phyloP scores from a whole-genome alignment of 1,284 basidiomycete species.

The Hypsizygus ulmarius region DNA sequence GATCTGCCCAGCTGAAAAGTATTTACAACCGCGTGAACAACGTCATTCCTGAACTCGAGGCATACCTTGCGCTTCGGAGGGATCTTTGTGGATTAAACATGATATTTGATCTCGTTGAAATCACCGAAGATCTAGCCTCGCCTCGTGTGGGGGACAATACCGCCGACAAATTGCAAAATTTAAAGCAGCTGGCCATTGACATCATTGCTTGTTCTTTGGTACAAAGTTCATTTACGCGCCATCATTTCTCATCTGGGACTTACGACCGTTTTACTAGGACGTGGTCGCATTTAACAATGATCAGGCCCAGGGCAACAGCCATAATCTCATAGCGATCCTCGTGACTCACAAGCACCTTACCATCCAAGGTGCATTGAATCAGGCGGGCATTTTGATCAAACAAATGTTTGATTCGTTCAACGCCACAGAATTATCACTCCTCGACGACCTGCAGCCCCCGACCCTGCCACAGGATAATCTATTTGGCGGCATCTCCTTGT shows the following conservation, averaged over 20 bases:
- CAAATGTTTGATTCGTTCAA: conserved; percentile 37
- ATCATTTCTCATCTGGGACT: conserved; percentile 5
- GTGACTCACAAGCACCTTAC: conserved; percentile 38
- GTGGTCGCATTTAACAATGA: conserved; percentile 47
- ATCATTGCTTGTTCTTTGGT: conserved; percentile 50
- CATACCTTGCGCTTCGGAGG: conserved; percentile 44
- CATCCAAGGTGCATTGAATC: conserved; percentile 47
- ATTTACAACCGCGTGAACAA: conserved; percentile 18
- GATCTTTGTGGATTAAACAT: conserved; percentile 49
- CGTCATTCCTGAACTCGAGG: conserved; percentile 40
- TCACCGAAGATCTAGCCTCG: conserved; percentile 45
- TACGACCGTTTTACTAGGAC: conserved; percentile 35
- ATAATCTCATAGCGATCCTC: conserved; percentile 47
- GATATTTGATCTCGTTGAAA: conserved; percentile 53
- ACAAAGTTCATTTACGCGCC: conserved; percentile 19
- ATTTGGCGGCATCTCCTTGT: conserved; percentile 12
- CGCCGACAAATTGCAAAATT: conserved; percentile 28
- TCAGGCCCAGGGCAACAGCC: conserved; percentile 31
- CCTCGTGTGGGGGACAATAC: conserved; percentile 28
- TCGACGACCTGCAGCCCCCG: conserved; percentile 6
- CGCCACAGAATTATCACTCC: conserved; percentile 29
- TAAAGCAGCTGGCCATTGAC: conserved; percentile 41
- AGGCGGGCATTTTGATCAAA: conserved; percentile 40
- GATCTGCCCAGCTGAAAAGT: conserved; percentile 26
- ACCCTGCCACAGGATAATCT: conserved; percentile 14